Evolutionary conservation across 2,329 filamentous ascomycete species (phyloP).

Genomic region (Trichoderma arundinaceum): DNA sequence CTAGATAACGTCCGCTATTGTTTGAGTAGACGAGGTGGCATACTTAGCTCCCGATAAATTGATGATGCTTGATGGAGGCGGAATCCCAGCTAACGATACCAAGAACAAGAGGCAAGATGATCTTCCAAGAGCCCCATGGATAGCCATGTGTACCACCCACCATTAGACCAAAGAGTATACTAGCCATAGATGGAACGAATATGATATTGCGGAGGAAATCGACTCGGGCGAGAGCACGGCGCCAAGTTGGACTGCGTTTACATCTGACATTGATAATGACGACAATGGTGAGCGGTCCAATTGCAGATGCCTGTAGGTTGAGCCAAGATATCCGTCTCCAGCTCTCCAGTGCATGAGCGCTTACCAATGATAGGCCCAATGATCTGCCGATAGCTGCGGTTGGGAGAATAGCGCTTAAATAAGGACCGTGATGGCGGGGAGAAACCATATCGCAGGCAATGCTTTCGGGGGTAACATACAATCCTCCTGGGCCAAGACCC

Average conservation of each 20-base stretch:
- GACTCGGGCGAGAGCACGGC: conserved; percentile 38
- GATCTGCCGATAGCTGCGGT: conserved; percentile 44
- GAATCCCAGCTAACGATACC: conserved; percentile 44
- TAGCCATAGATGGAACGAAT: conserved; percentile 45
- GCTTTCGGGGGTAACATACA: conserved; percentile 44
- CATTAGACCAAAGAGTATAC: conserved; percentile 44
- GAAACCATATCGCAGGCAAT: conserved; percentile 55
- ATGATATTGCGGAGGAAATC: conserved; percentile 51
- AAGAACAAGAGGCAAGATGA: conserved; percentile 50
- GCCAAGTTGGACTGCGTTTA: conserved; percentile 28
- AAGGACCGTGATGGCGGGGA: conserved; percentile 53
- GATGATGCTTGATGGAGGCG: conserved; percentile 20
- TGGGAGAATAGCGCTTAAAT: conserved; percentile 44
- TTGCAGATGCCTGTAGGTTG: conserved; percentile 48
- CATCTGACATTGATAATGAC: conserved; percentile 46
- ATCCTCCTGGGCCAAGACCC: conserved; percentile 45
- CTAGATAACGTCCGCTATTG: conserved; percentile 38
- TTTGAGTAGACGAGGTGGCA: conserved; percentile 33
- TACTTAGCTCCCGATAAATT: conserved; percentile 30
- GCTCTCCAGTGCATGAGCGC: conserved; percentile 39
- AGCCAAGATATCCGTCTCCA: conserved; percentile 57
- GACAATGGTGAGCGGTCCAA: conserved; percentile 33
- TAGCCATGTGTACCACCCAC: conserved; percentile 47
- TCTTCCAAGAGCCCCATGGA: conserved; percentile 47
- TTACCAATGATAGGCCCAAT: conserved; percentile 46